Evolutionary conservation across 192 early-diverging fungal species (phyloP), one percentile per base, ranked within the genome.

Genomic region (Chytriomyces confervae): DNA sequence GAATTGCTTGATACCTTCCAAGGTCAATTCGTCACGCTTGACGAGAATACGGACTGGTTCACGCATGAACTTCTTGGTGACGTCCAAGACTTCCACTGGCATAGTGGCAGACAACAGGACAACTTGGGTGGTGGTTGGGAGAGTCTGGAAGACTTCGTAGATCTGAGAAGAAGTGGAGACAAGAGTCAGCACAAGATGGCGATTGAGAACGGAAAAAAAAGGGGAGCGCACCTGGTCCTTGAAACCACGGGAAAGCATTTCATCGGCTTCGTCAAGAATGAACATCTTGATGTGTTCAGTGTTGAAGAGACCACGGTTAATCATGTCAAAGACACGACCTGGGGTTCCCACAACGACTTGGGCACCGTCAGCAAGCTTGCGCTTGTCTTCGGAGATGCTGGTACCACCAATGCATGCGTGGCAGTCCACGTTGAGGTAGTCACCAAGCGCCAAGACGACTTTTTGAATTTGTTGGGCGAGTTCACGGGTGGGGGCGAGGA

Each of bases 1-100:
- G 85, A 99, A 99, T 81, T 99, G 97, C 82, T 96, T 97, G 84
- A 99, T 99, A 24, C 96, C 97, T 86, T 99, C 96, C 49, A 99
- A 83, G 48, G 97, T 97, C 84, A 99, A 86, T 84, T 99, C 97
- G 82, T 99, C 97, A 88, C 97, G 95, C 88, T 99, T 99, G 62
- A 99, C 98, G 77, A 99, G 91, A 83, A 99, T 98, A 81, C 97
- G 94, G 85, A 98, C 89, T 80, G 98, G 98, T 77, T 99, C 95
- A 68, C 93, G 91, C 98, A 99, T 99, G 86, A 99, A 99, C 86
- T 97, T 97, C 43, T 89, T 92, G 49, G 96, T 98, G 82, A 99
- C 91, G 76, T 97, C 95, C 62, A 99, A 86, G 7, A 99, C 96
- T 70, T 99, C 98, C 63, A 86, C 72, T 78, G 97, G 97, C 94